Evolutionary conservation across 1,284 basidiomycete species (phyloP).

Genomic region (Apiotrichum brassicae): DNA sequence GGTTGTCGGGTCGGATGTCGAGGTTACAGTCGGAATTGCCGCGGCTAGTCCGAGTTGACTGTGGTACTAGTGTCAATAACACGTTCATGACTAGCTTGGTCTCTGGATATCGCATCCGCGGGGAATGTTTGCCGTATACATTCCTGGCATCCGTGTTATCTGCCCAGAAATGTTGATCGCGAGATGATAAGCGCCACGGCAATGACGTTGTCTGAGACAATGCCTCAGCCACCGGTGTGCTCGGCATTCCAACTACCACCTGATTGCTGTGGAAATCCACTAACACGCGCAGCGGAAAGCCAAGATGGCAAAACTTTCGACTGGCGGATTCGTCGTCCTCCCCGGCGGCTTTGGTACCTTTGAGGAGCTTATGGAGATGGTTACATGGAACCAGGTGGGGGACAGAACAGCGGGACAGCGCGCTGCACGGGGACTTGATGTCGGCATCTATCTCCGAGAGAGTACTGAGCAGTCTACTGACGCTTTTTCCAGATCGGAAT

Average conservation of each 20-base stretch:
- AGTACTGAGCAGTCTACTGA: neutral
- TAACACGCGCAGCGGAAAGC: constrained; percentile 61
- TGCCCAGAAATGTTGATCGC: too few species aligned
- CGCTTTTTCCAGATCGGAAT: constrained; percentile 67
- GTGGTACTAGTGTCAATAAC: too few species aligned
- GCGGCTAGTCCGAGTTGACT: neutral
- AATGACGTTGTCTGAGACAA: too few species aligned
- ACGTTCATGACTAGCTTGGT: too few species aligned
- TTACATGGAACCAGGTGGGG: constrained; percentile 62
- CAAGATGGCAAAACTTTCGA: constrained; percentile 70
- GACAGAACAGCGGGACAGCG: constrained; percentile 2
- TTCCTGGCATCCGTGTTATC: too few species aligned
- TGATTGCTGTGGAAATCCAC: too few species aligned
- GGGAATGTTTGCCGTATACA: too few species aligned
- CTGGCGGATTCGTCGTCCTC: constrained; percentile 71
- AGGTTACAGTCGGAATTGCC: neutral
- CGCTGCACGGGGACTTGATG: constrained; percentile 1
- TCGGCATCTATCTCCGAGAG: neutral
- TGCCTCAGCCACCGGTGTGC: too few species aligned
- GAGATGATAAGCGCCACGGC: too few species aligned
- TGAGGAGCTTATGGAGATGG: constrained; percentile 86
- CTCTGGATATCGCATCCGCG: too few species aligned
- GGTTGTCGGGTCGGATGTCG: too few species aligned
- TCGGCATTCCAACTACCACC: too few species aligned
- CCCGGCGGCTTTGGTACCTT: constrained; percentile 90